These are phyloP conservation scores for Chiua virens DNA, from an alignment of 768 basidiomycete species.

Conservation along the genomic window DNA sequence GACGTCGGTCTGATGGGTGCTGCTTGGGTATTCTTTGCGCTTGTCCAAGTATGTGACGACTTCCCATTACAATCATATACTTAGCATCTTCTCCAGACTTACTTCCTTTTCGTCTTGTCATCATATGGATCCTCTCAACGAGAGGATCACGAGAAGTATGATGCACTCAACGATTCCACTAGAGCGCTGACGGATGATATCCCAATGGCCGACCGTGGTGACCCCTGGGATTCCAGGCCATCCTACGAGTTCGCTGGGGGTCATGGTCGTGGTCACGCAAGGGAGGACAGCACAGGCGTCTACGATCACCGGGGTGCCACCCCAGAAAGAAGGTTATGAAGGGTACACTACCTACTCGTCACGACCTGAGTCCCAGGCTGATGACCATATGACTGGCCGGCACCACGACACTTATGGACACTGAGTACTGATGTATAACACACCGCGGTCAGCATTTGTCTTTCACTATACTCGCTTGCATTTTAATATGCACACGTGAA, in stretches of 20 bases:
- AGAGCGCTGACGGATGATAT: conserved; percentile 57
- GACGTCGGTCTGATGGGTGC: conserved; percentile 90
- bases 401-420: conserved; percentile 46
- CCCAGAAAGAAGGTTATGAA: conserved; percentile 45
- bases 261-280: conserved; percentile 46
- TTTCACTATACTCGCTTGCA: not conserved
- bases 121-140: conserved; percentile 75
- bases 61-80: not conserved
- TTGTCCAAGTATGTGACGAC: conserved; percentile 61
- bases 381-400: conserved; percentile 29
- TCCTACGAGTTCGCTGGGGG: conserved; percentile 42
- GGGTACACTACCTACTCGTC: conserved; percentile 22
- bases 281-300: conserved; percentile 60
- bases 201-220: conserved; percentile 60
- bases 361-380: conserved; percentile 33
- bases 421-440: too few relatives aligned
- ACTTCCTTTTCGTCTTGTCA: conserved; percentile 47
- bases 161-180: conserved; percentile 62
- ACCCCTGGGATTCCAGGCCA: conserved; percentile 68
- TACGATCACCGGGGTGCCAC: conserved; percentile 52
- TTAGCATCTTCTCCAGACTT: conserved; percentile 40
- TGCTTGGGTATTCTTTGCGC: conserved; percentile 78
- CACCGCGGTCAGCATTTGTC: not conserved
- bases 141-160: conserved; percentile 79
- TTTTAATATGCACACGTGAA: not conserved